Percentiles rank a stretch among this genome's conserved stretches.
Evolutionary conservation across 1,139 yeast genomes (phyloP).

Genomic region (Lodderomyces metapsilosis): DNA sequence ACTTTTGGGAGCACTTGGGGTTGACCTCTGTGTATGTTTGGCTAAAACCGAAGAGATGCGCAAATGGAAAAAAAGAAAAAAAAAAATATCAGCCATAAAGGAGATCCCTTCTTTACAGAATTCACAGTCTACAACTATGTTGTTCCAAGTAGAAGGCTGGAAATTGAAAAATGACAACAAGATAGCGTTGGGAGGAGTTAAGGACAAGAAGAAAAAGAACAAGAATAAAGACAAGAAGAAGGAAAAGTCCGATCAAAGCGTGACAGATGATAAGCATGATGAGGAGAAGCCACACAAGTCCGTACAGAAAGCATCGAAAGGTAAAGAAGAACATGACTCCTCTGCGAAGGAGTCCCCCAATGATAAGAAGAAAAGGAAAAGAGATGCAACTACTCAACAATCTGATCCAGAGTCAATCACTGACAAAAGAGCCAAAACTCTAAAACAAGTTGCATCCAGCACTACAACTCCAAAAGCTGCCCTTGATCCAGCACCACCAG

Average conservation of each 20-base stretch:
- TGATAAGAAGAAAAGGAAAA: background rate
- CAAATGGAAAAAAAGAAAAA: constrained; percentile 3
- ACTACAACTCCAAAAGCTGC: constrained; percentile 3
- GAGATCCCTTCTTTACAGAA: too few species aligned
- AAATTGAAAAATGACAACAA: constrained; percentile 51
- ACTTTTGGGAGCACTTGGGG: too few species aligned
- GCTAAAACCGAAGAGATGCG: background rate
- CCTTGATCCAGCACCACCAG: constrained; percentile 1
- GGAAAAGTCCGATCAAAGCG: constrained; percentile 12
- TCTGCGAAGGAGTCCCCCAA: constrained; percentile 6
- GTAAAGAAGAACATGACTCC: constrained; percentile 1
- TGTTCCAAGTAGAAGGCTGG: constrained; percentile 86
- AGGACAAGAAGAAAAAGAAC: constrained; percentile 31
- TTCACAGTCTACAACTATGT: constrained; percentile 29
- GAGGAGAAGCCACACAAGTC: constrained; percentile 5
- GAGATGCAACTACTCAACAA: background rate
- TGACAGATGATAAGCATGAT: constrained; percentile 4
- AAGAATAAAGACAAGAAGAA: constrained; percentile 26
- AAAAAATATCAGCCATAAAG: background rate
- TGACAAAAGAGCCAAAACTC: constrained; percentile 3
- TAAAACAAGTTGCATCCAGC: constrained; percentile 1
- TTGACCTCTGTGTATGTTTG: too few species aligned
- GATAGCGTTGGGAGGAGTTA: constrained; percentile 46
- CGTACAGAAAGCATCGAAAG: constrained; percentile 8
- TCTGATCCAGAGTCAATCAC: constrained; percentile 6